A percentile compares a stretch with the other conserved stretches of the same genome.
Evolutionary conservation across 106 monocot genomes (phyloP).

Genomic region (Apostasia ramifera): DNA sequence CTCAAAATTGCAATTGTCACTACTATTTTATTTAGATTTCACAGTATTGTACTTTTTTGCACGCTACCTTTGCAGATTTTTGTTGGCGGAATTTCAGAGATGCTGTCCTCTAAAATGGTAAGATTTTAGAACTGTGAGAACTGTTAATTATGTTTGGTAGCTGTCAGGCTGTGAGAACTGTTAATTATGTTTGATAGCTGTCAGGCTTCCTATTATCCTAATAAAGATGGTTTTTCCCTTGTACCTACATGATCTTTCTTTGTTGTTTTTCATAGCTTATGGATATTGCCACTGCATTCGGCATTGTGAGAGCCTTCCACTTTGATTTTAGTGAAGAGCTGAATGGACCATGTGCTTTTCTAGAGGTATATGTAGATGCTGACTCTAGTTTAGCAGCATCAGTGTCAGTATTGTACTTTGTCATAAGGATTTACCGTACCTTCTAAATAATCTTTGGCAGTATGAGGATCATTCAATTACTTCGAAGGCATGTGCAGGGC

Average conservation of each 20-base stretch:
- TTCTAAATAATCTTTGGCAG: conserved; percentile 26
- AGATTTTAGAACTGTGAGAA: too few species aligned
- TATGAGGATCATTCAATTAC: conserved; percentile 73
- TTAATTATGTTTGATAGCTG: neutral
- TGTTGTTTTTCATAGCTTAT: conserved; percentile 47
- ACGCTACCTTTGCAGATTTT: conserved; percentile 63
- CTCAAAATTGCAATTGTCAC: too few species aligned
- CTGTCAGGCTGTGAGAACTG: too few species aligned
- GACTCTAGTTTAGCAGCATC: neutral
- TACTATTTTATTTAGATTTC: neutral
- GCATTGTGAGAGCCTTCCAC: conserved; percentile 57
- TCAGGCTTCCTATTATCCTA: neutral
- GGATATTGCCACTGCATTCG: conserved; percentile 72
- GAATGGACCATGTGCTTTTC: conserved; percentile 62
- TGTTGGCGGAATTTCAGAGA: conserved; percentile 71
- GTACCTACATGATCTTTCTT: conserved; percentile 2
- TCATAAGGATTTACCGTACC: neutral
- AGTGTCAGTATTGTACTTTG: neutral
- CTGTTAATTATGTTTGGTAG: conserved; percentile 1
- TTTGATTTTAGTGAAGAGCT: conserved; percentile 61
- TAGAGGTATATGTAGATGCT: conserved; percentile 55
- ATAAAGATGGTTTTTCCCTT: neutral
- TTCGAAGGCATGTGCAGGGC: conserved; percentile 71
- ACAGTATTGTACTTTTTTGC: too few species aligned
- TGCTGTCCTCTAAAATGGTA: conserved; percentile 66